Conservation (phyloP, 257 asterid species). For the Fraxinus americana region DNA sequence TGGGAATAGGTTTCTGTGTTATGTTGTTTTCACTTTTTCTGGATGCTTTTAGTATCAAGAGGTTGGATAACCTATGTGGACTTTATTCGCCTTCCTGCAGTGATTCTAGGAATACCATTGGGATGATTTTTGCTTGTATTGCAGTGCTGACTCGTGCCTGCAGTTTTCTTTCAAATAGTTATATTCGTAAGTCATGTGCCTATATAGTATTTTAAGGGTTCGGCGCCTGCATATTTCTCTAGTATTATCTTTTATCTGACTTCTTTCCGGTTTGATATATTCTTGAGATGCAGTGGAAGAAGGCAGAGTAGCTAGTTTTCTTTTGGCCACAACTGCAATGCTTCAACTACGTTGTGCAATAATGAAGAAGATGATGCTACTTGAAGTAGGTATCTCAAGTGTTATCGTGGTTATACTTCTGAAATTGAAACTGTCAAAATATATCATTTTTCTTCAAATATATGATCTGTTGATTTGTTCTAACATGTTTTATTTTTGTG, state of each 20-base stretch:
- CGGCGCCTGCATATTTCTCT: slow-evolving; percentile 7
- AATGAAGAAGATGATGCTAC: slow-evolving; percentile 54
- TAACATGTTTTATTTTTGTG: not conserved
- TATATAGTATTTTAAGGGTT: slow-evolving; percentile 18
- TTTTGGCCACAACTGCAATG: slow-evolving; percentile 84
- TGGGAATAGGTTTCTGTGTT: slow-evolving; percentile 78
- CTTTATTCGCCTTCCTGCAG: slow-evolving; percentile 40
- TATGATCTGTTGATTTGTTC: slow-evolving; percentile 16
- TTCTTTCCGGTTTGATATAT: slow-evolving; percentile 26
- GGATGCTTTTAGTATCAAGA: slow-evolving; percentile 56
- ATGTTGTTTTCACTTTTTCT: slow-evolving; percentile 65
- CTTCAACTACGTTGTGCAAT: slow-evolving; percentile 69
- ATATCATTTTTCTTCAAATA: slow-evolving; percentile 6
- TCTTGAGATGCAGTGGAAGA: slow-evolving; percentile 78
- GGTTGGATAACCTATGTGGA: slow-evolving; percentile 57
- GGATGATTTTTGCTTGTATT: slow-evolving; percentile 51
- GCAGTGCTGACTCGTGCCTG: slow-evolving; percentile 74
- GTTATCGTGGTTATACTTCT: not conserved
- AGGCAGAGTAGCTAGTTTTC: slow-evolving; percentile 91
- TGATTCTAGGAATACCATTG: slow-evolving; percentile 40
- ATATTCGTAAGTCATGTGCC: slow-evolving; percentile 63
- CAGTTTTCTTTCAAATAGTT: slow-evolving; percentile 95
- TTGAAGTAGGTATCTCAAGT: slow-evolving; percentile 55
- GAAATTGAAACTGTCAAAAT: not conserved
- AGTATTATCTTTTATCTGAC: slow-evolving; percentile 20